Percentiles rank a stretch among this genome's conserved stretches.
These are phyloP conservation scores for Leucaena leucocephala DNA, from an alignment of 306 rosid species.

Conservation along the genomic window DNA sequence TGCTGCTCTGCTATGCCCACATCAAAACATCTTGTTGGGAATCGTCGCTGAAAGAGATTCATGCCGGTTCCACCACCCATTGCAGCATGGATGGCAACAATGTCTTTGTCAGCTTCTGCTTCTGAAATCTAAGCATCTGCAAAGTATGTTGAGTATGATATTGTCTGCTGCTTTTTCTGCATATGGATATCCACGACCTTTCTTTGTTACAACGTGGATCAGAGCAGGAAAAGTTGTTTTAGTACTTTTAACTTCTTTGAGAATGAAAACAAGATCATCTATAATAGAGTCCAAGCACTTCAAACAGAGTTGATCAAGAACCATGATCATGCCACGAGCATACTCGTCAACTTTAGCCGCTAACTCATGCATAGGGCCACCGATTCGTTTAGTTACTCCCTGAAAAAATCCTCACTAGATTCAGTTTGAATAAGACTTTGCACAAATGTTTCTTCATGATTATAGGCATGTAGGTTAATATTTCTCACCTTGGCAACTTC, in stretches of 20 bases:
- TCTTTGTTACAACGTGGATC: conserved; percentile 90
- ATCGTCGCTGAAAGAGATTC: conserved; percentile 87
- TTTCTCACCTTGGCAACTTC: conserved; percentile 93
- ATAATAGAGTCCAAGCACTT: conserved; percentile 98
- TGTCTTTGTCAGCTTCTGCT: conserved; percentile 81
- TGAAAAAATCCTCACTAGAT: conserved; percentile 31
- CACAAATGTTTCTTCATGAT: background rate
- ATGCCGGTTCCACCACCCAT: conserved; percentile 98
- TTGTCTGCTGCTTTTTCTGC: conserved; percentile 91
- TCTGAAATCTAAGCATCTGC: conserved; percentile 97
- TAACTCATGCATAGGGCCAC: conserved; percentile 92
- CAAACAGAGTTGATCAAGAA: conserved; percentile 87
- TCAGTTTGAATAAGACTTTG: conserved; percentile 31
- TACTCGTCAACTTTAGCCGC: conserved; percentile 97
- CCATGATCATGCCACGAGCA: conserved; percentile 99
- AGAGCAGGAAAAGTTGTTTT: conserved; percentile 87
- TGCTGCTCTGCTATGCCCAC: conserved; percentile 98
- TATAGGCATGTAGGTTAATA: conserved; percentile 1
- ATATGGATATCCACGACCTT: conserved; percentile 94
- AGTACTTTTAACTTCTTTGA: conserved; percentile 80
- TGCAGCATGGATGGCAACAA: conserved; percentile 95
- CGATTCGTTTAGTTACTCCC: conserved; percentile 90
- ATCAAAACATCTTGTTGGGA: conserved; percentile 92
- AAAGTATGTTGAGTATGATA: conserved; percentile 93
- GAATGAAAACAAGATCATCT: conserved; percentile 83